phyloP scores from a whole-genome alignment of 306 rosid genomes.

The Heteromeles arbutifolia region DNA sequence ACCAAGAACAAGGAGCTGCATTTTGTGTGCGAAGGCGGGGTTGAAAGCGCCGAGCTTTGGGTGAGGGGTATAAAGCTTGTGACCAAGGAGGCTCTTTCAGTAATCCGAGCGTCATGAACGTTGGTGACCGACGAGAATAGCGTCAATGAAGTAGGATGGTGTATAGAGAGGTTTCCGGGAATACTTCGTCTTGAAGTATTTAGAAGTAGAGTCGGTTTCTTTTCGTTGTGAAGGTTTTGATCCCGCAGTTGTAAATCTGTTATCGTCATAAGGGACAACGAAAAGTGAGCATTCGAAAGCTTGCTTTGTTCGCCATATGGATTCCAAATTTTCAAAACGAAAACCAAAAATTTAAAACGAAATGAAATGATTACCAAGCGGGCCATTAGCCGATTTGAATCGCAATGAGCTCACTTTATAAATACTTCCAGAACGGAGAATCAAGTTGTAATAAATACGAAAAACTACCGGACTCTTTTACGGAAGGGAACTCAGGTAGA shows the following conservation, averaged over 20 bases:
- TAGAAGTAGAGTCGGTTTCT: background rate
- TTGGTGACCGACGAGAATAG: background rate
- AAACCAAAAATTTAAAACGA: too few relatives aligned
- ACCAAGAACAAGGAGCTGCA: constrained; percentile 66
- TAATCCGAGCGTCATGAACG: constrained; percentile 15
- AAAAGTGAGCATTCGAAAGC: background rate
- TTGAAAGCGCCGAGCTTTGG: constrained; percentile 75
- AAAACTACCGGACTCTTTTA: background rate
- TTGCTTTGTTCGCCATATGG: too few relatives aligned
- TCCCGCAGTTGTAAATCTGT: constrained; percentile 23
- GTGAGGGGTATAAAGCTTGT: constrained; percentile 82
- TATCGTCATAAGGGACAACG: background rate
- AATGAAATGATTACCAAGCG: too few relatives aligned
- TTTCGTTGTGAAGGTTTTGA: constrained; percentile 37
- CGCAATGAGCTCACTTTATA: background rate
- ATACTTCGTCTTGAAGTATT: constrained; percentile 74
- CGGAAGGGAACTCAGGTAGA: background rate
- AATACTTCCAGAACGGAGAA: too few relatives aligned
- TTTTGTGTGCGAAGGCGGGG: constrained; percentile 71
- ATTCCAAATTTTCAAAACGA: background rate
- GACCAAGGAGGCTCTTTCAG: constrained; percentile 44
- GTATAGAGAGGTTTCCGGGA: constrained; percentile 29
- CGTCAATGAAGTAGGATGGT: constrained; percentile 25
- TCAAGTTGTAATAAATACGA: background rate
- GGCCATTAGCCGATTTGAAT: background rate